phyloP scores from a whole-genome alignment of 2,329 filamentous ascomycete species.

The Esteya vermicola region DNA sequence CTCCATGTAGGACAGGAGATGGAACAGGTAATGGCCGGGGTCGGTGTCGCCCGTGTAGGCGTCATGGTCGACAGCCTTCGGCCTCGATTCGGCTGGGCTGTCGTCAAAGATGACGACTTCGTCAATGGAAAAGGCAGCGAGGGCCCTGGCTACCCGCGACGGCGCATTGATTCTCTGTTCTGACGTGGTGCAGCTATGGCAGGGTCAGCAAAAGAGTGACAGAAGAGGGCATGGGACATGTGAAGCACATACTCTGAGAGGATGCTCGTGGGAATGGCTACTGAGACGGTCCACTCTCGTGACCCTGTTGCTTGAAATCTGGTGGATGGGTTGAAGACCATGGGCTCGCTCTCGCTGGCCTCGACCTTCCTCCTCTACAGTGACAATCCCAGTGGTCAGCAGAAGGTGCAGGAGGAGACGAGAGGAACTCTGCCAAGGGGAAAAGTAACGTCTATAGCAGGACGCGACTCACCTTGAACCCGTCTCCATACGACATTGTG shows the following conservation, averaged over 20 bases:
- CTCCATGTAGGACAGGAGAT: conserved; percentile 70
- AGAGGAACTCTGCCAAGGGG: not conserved
- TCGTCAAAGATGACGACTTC: conserved; percentile 77
- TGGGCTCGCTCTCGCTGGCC: conserved; percentile 13
- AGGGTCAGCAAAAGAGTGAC: not conserved
- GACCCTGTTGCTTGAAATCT: conserved; percentile 51
- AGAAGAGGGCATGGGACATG: not conserved
- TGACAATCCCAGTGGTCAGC: not conserved
- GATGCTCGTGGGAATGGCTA: conserved; percentile 67
- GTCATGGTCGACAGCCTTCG: conserved; percentile 32
- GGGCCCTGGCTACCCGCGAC: conserved; percentile 64
- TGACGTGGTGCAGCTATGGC: conserved; percentile 49
- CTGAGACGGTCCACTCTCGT: conserved; percentile 58
- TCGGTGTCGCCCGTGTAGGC: conserved; percentile 57
- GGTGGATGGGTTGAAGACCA: conserved; percentile 52
- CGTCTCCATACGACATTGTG: conserved; percentile 11
- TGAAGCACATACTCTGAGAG: conserved; percentile 48
- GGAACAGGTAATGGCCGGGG: conserved; percentile 65
- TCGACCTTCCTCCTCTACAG: conserved; percentile 35
- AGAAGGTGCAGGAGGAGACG: not conserved
- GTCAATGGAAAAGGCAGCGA: conserved; percentile 73
- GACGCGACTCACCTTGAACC: conserved; percentile 9
- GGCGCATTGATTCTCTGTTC: conserved; percentile 63
- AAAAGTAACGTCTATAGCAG: not conserved
- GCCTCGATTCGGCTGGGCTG: conserved; percentile 30